Conservation (phyloP, 139 green algal species). For the Zygnema cylindricum region DNA sequence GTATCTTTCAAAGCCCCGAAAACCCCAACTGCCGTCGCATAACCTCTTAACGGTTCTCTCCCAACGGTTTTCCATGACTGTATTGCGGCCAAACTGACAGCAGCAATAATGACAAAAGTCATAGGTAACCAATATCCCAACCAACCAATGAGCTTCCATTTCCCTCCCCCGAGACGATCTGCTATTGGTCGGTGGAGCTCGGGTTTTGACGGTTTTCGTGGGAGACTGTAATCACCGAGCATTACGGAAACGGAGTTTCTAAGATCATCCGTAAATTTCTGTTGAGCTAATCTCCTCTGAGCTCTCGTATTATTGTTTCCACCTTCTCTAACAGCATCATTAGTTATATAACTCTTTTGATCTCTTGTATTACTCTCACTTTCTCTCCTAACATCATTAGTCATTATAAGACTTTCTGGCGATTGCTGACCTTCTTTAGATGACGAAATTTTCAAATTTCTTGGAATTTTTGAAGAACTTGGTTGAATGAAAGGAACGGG, state of each 20-base stretch:
- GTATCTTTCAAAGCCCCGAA: not conserved
- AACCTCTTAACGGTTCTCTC: not conserved
- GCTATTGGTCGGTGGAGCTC: not conserved
- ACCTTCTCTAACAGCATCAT: not conserved
- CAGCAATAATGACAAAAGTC: not conserved
- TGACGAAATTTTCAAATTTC: too few relatives aligned
- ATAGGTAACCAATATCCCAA: conserved; percentile 12
- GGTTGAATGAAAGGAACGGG: too few relatives aligned
- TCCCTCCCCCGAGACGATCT: conserved; percentile 1
- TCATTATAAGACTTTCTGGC: not conserved
- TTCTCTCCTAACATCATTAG: not conserved
- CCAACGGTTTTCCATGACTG: not conserved
- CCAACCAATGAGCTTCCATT: conserved; percentile 2
- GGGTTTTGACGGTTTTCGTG: not conserved
- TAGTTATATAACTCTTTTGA: not conserved
- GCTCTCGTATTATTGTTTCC: not conserved
- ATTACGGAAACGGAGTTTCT: not conserved
- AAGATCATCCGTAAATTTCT: conserved; percentile 25
- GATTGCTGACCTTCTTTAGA: not conserved
- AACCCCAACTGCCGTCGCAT: not conserved
- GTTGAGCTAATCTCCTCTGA: not conserved
- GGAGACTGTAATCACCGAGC: not conserved
- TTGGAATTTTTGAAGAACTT: too few relatives aligned
- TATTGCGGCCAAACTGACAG: not conserved
- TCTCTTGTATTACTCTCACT: not conserved